Conservation (phyloP, 2,329 filamentous ascomycete genomes). For the Xylaria arbuscula region DNA sequence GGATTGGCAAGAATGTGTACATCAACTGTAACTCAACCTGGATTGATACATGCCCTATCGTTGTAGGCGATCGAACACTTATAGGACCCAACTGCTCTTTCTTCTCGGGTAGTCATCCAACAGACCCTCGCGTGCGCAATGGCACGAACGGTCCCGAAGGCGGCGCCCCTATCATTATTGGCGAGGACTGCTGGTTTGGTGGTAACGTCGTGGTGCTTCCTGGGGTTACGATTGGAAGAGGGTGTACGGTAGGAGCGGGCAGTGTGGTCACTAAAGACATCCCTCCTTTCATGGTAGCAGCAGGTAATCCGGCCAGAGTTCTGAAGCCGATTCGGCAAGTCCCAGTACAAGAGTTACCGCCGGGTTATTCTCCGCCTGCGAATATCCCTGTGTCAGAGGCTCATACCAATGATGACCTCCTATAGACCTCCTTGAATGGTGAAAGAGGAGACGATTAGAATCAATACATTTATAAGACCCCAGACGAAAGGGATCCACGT, state of each 20-base stretch:
- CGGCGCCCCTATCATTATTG: slow-evolving; percentile 78
- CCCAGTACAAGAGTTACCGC: slow-evolving; percentile 39
- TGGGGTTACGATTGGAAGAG: slow-evolving; percentile 81
- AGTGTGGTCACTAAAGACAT: slow-evolving; percentile 85
- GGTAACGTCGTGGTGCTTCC: slow-evolving; percentile 77
- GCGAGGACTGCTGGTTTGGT: slow-evolving; percentile 84
- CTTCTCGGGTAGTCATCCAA: slow-evolving; percentile 79
- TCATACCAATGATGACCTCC: slow-evolving; percentile 44
- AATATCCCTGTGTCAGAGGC: slow-evolving; percentile 39
- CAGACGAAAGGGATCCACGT: slow-evolving; percentile 94
- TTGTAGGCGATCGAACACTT: slow-evolving; percentile 80
- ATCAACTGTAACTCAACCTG: slow-evolving; percentile 80
- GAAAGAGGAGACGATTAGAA: slow-evolving; percentile 88
- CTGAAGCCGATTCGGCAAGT: slow-evolving; percentile 52
- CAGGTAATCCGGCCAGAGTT: slow-evolving; percentile 74
- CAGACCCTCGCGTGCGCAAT: slow-evolving; percentile 79
- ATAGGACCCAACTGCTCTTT: slow-evolving; percentile 83
- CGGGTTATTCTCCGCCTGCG: slow-evolving; percentile 39
- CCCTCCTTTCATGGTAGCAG: slow-evolving; percentile 70
- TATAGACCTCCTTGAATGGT: slow-evolving; percentile 90
- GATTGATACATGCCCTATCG: slow-evolving; percentile 80
- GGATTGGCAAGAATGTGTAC: slow-evolving; percentile 76
- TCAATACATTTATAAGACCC: slow-evolving; percentile 84
- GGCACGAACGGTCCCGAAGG: slow-evolving; percentile 79
- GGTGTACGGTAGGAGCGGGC: slow-evolving; percentile 79